Evolutionary conservation across 2,329 filamentous ascomycete genomes (phyloP).

Genomic region (Cryphonectria parasitica): DNA sequence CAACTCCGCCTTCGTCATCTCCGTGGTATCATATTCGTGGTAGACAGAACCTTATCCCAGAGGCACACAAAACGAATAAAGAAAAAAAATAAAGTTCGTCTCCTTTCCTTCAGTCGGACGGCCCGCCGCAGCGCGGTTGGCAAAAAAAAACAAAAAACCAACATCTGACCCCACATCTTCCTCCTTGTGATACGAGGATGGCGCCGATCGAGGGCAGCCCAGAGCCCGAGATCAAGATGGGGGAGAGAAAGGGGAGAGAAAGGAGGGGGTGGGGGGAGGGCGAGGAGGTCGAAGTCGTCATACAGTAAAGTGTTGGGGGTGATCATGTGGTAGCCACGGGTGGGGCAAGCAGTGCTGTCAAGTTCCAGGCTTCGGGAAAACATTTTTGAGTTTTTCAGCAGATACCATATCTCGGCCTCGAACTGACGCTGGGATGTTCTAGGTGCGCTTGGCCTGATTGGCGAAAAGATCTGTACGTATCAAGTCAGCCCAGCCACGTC

Average conservation of each 20-base stretch:
- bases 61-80: constrained; percentile 1
- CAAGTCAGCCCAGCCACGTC: neutral
- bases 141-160: too few species aligned
- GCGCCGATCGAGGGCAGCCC: neutral
- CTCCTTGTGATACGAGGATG: neutral
- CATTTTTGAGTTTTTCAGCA: neutral
- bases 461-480: constrained; percentile 43
- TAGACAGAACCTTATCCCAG: constrained; percentile 8
- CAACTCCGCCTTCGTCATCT: constrained; percentile 1
- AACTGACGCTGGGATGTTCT: neutral
- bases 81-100: neutral
- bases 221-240: neutral
- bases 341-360: neutral
- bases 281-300: neutral
- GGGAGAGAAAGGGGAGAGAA: neutral
- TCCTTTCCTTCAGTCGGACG: neutral
- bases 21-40: constrained; percentile 18
- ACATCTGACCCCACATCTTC: neutral
- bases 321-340: neutral
- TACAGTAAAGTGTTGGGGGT: neutral
- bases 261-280: neutral
- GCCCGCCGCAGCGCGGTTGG: neutral
- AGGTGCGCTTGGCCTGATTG: constrained; percentile 10
- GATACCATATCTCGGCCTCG: neutral
- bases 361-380: neutral